Base-by-base conservation (phyloP, 2,329 filamentous ascomycete species). In the Ceratocystis cubensis region DNA sequence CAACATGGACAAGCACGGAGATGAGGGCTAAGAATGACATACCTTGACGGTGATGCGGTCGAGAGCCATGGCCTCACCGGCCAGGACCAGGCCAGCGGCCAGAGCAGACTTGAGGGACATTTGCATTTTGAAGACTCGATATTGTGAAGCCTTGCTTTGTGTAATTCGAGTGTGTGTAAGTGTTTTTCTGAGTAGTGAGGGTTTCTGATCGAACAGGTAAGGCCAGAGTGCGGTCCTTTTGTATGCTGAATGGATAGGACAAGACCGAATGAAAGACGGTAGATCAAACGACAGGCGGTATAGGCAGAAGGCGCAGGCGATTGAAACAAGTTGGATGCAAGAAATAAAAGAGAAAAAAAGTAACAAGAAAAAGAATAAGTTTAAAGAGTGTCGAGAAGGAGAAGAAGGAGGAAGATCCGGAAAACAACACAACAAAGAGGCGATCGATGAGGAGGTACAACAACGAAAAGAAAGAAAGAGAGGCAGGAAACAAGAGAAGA, bases 31-130 rank as follows among this genome's bases (percentile, higher is more conserved):
- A 45, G 30, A 33, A 44, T 6, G 6, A 53, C 46, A 65, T 76
- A 87, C 86, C 83, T 92, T 92, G 80, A 85, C 84, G 71, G 84
- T 77, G 72, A 88, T 86, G 69, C 84, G 80, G 71, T 85, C 76
- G 33, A 83, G 74, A 68, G 78, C 76, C 59, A 76, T 76, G 64
- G 76, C 76, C 37, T 78, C 71, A 70, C 76, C 74, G 65, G 78
- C 73, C 69, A 76, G 76, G 68, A 77, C 71, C 69, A 81, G 71
- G 66, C 78, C 74, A 69, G 79, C 73, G 56, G 76, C 72, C 68
- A 76, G 65, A 59, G 68, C 65, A 33, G 71, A 64, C 50, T 69
- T 70, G 66, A 70, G 65, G 37, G 64, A 66, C 15, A 67, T 67
- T 65, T 37, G 71, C 75, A 77, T 77, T 69, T 67, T 74, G 70